These are phyloP conservation scores for Coniophora puteana DNA, from an alignment of 1,284 basidiomycete genomes.

Conservation along the genomic window DNA sequence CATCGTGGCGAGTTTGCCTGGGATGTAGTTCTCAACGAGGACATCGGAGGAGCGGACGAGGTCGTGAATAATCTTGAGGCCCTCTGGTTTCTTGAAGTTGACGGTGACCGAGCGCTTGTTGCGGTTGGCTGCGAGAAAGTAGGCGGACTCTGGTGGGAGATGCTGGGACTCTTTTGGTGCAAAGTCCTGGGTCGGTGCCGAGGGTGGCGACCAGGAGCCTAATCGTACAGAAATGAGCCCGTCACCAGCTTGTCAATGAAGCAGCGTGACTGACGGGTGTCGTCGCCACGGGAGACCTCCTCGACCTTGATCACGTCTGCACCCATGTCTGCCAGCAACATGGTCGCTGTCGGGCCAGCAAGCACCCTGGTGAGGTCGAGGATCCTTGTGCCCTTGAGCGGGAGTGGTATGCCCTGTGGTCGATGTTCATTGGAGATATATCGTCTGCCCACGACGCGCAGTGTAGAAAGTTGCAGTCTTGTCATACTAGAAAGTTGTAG, in stretches of 20 bases:
- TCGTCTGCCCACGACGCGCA: too few species aligned
- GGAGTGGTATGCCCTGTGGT: constrained; percentile 60
- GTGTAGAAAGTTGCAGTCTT: not conserved
- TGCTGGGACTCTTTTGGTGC: constrained; percentile 55
- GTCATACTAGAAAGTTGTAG: too few species aligned
- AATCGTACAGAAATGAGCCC: constrained; percentile 1
- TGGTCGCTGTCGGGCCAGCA: constrained; percentile 87
- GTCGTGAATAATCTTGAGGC: constrained; percentile 74
- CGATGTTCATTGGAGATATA: constrained; percentile 1
- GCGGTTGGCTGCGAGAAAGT: constrained; percentile 88
- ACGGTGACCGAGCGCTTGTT: constrained; percentile 88
- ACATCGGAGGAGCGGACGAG: constrained; percentile 80
- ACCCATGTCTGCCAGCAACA: constrained; percentile 85
- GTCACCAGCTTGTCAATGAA: too few species aligned
- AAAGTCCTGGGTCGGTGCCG: constrained; percentile 54
- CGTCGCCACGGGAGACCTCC: constrained; percentile 79
- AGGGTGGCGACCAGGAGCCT: constrained; percentile 83
- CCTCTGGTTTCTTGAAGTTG: constrained; percentile 81
- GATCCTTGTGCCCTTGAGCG: constrained; percentile 75
- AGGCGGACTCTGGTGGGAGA: constrained; percentile 88
- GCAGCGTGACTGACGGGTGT: constrained; percentile 70
- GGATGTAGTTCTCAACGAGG: constrained; percentile 85
- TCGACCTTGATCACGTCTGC: constrained; percentile 94
- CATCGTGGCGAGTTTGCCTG: constrained; percentile 81
- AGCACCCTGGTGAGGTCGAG: constrained; percentile 87